phyloP scores from a whole-genome alignment of 768 basidiomycete species.

The Steccherinum ochraceum region DNA sequence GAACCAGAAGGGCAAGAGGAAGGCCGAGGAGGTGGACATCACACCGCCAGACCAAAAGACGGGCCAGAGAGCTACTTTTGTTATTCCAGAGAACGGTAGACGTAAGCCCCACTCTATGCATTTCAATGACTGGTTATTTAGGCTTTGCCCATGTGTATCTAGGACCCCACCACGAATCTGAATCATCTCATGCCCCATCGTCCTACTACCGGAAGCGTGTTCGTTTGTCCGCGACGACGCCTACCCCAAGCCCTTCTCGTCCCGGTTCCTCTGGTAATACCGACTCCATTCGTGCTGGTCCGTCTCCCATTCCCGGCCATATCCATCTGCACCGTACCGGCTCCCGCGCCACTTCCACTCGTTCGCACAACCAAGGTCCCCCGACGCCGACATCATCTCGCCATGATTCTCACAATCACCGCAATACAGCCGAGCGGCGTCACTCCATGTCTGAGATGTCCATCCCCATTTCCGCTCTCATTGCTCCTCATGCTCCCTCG shows the following conservation, averaged over 20 bases:
- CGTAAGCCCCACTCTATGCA: conserved; percentile 35
- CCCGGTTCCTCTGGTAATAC: conserved; percentile 36
- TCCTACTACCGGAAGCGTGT: conserved; percentile 71
- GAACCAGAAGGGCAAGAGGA: conserved; percentile 54
- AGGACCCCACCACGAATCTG: conserved; percentile 24
- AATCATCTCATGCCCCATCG: conserved; percentile 57
- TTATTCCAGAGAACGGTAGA: conserved; percentile 46
- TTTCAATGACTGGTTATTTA: conserved; percentile 14
- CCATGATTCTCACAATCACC: not conserved
- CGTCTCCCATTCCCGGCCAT: not conserved
- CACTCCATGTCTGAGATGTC: conserved; percentile 59
- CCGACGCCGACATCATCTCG: conserved; percentile 3
- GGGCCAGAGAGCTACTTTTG: conserved; percentile 52
- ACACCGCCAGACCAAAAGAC: conserved; percentile 62
- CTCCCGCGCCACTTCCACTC: conserved; percentile 32
- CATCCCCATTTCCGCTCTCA: conserved; percentile 73
- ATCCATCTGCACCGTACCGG: conserved; percentile 3
- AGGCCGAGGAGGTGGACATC: conserved; percentile 65
- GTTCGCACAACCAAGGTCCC: conserved; percentile 20
- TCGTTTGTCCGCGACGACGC: conserved; percentile 40
- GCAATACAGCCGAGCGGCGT: conserved; percentile 26
- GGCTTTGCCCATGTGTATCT: conserved; percentile 2
- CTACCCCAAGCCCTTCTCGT: conserved; percentile 29
- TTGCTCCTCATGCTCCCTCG: conserved; percentile 76
- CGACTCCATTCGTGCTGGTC: conserved; percentile 25